Conservation (phyloP, 2,329 filamentous ascomycete species). For the Domatiomyces catenatus region DNA sequence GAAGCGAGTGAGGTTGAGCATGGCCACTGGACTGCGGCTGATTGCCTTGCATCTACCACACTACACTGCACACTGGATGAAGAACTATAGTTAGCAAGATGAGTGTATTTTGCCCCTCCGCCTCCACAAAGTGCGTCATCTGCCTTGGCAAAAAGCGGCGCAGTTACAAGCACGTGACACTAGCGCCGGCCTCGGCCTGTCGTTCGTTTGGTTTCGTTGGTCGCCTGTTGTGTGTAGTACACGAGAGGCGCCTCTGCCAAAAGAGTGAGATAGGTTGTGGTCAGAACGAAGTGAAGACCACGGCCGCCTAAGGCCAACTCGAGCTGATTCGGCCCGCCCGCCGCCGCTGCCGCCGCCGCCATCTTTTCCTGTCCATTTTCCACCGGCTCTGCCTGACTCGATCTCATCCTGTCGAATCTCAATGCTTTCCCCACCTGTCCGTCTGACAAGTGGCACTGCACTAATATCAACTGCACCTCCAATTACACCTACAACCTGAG, state of each 20-base stretch:
- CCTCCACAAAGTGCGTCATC: background rate
- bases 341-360: too few species aligned
- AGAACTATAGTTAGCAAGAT: too few species aligned
- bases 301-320: too few species aligned
- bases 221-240: background rate
- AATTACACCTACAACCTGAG: background rate
- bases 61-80: too few species aligned
- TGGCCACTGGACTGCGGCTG: too few species aligned
- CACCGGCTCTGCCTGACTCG: background rate
- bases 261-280: too few species aligned
- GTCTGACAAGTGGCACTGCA: background rate
- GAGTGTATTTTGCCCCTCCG: too few species aligned
- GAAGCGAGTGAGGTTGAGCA: too few species aligned
- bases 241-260: too few species aligned
- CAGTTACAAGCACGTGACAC: background rate
- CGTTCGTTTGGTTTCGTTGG: background rate
- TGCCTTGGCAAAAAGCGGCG: background rate
- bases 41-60: too few species aligned
- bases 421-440: background rate
- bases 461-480: background rate
- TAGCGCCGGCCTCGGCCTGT: background rate
- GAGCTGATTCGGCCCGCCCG: too few species aligned
- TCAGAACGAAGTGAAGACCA: too few species aligned
- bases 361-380: background rate
- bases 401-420: slow-evolving; percentile 1